These are phyloP conservation scores for Nicotiana knightiana DNA, from an alignment of 257 asterid genomes.

Conservation along the genomic window DNA sequence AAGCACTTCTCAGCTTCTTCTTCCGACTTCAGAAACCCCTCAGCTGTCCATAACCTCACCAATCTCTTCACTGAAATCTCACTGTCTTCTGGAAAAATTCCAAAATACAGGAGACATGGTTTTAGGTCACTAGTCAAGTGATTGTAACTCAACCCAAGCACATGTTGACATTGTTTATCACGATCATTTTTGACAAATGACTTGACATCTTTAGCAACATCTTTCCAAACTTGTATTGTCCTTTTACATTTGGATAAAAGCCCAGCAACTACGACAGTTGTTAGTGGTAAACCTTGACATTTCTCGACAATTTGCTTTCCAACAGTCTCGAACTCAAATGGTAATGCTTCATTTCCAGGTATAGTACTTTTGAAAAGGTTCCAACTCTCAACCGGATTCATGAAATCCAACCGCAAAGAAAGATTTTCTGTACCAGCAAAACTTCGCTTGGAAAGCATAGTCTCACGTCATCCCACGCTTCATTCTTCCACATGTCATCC, in stretches of 20 bases:
- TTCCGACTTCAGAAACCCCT: slow-evolving; percentile 13
- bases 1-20: slow-evolving; percentile 6
- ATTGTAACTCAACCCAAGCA: slow-evolving; percentile 5
- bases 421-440: not conserved
- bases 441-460: slow-evolving; percentile 7
- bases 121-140: slow-evolving; percentile 11
- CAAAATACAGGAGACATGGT: slow-evolving; percentile 5
- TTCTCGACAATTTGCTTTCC: slow-evolving; percentile 9
- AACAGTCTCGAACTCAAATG: not conserved
- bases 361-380: not conserved
- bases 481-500: slow-evolving; percentile 11
- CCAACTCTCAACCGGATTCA: slow-evolving; percentile 11
- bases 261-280: not conserved
- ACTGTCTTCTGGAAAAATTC: no score
- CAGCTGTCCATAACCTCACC: not conserved
- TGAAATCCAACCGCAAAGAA: not conserved
- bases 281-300: slow-evolving; percentile 12
- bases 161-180: not conserved
- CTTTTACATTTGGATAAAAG: not conserved
- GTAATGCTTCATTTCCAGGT: not conserved
- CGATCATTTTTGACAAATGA: not conserved
- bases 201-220: not conserved
- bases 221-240: not conserved
- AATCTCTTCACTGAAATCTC: no score
- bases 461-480: not conserved